Base-by-base conservation (phyloP, 441 rosid genomes). In the Populus hybrid region DNA sequence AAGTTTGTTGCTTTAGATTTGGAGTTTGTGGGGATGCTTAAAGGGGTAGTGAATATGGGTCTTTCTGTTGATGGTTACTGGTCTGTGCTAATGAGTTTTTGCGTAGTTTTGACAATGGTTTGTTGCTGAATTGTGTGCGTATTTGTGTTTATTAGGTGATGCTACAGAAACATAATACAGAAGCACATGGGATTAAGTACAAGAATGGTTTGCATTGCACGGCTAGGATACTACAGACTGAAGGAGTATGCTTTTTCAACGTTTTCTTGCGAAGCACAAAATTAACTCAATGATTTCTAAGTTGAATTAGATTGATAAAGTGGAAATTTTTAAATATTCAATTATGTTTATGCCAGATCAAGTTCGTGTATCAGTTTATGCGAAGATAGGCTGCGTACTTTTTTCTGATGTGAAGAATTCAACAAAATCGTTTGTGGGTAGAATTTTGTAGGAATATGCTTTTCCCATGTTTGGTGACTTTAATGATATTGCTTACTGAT, bases 81-180 rank as follows among this genome's bases (percentile, higher is more conserved):
- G 61, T 18, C n/a, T 53, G 61, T 53, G 21, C 0, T 53, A 4
- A 10, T 23, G 18, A 36, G 32, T 20, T 46, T 26, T 70, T 71
- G 69, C 26, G 16, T 38, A 23, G 5, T 30, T 73, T 79, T 64
- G 72, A 10, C 42, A 20, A 50, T 59, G 18, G 32, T 34, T 71
- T 72, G 70, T 65, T 57, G 23, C 76, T 63, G 14, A 21, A 30
- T 7, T 72, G 67, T 24, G 72, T 69, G 18, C 10, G 63, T 78
- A 40, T 69, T 76, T 14, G 20, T 20, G 6, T 80, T 79, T 72
- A 6, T 78, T 80, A 95, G 98, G 99, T 92, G 82, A 94, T 90
- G 88, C 88, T 94, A 86, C 95, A 94, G 84, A 94, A 92, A 73
- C 95, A 94, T 84, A 95, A 91, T 81, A 89, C 95, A 36, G 90